Evolutionary conservation across 2,329 filamentous ascomycete species (phyloP), one percentile per base, ranked within the genome.

Genomic region (Xylogone sp.): DNA sequence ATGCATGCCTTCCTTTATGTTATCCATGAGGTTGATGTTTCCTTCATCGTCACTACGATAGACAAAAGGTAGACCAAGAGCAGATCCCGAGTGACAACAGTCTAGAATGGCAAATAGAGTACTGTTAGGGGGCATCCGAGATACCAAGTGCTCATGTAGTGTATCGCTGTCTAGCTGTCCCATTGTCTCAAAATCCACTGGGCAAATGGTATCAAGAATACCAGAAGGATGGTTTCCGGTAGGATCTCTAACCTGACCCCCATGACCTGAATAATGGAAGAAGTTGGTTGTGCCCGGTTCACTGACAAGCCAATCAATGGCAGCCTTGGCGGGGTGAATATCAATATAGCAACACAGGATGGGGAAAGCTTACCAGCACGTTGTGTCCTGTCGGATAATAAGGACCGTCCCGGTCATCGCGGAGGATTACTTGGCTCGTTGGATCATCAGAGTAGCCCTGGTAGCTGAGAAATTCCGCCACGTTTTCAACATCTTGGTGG

Each of bases 21-120:
- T 81, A 62, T 83, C 76, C 51, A 83, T 68, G 20, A 82, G 60
- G 53, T 70, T 76, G 50, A 83, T 71, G 51, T 80, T 78, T 42
- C 81, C 81, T 10, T 82, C 75, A 21, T 72, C 72, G 57, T 83
- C 79, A 3, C 73, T 72, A 21, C 78, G 76, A 61, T 78, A 84
- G 19, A 83, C 75, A 53, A 70, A 84, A 0, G 81, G 81, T 1
- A 84, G 65, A 53, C 83, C 81, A 42, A 81, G 71, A 0, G 79
- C 80, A 1, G 78, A 81, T 24, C 81, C 81, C 2, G 76, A 80
- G 63, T 84, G 81, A 59, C 81, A 84, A 65, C 81, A 84, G 62
- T 84, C 81, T 58, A 84, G 76, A 22, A 84, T 66, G 56, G 81
- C 73, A 60, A 79, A 80, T 13, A 82, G 68, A 1, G 75, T 75